Percentiles rank a stretch among this genome's conserved stretches.
Evolutionary conservation across 2,329 filamentous ascomycete genomes (phyloP).

Genomic region (Cadophora gregata): DNA sequence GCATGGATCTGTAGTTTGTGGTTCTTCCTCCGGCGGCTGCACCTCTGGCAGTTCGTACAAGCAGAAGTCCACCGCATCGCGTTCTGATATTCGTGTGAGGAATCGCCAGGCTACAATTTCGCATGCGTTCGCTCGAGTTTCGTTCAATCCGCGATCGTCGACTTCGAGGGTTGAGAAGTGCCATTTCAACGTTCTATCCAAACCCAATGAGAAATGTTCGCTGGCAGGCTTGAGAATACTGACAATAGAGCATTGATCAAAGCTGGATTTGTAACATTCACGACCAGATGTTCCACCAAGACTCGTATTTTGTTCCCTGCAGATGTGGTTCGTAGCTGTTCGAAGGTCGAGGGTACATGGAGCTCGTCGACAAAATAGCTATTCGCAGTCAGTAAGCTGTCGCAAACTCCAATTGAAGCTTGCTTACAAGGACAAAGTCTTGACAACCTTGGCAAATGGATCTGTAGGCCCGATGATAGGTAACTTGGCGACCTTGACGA

Average conservation of each 20-base stretch:
- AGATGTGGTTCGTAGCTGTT: constrained; percentile 72
- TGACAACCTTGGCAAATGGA: constrained; percentile 67
- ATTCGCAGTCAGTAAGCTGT: constrained; percentile 20
- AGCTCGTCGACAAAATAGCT: constrained; percentile 70
- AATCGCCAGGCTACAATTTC: constrained; percentile 85
- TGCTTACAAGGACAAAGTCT: constrained; percentile 67
- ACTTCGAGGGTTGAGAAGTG: constrained; percentile 70
- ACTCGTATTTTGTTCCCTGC: constrained; percentile 62
- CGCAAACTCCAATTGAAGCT: background rate
- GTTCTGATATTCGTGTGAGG: constrained; percentile 71
- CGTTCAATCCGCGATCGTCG: constrained; percentile 67
- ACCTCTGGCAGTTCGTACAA: constrained; percentile 69
- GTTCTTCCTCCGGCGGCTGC: background rate
- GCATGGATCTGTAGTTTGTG: constrained; percentile 16
- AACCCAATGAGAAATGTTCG: constrained; percentile 16
- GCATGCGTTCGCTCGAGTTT: constrained; percentile 74
- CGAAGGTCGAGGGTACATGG: constrained; percentile 71
- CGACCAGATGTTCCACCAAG: constrained; percentile 68
- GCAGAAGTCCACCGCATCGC: constrained; percentile 76
- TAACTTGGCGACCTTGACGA: constrained; percentile 20
- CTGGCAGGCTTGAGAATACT: constrained; percentile 44
- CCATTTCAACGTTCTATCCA: constrained; percentile 72
- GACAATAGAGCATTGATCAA: constrained; percentile 77
- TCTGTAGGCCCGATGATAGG: constrained; percentile 65
- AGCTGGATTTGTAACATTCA: constrained; percentile 68